These are phyloP conservation scores for Dactylorhiza incarnata DNA, from an alignment of 106 monocot genomes.

Conservation along the genomic window DNA sequence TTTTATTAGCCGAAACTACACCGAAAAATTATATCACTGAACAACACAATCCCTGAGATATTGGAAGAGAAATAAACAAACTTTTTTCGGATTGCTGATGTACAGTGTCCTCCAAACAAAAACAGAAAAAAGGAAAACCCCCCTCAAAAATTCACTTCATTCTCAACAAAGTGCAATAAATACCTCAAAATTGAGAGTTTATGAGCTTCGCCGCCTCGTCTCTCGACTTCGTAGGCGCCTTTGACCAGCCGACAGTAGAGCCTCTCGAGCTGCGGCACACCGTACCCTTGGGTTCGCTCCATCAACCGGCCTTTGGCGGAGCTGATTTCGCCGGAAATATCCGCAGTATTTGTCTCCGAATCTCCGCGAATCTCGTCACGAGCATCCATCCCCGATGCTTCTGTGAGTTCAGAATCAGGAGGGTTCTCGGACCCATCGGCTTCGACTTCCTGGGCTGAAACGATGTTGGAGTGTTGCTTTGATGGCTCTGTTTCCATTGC, in stretches of 20 bases:
- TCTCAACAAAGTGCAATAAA: conserved; percentile 62
- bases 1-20: too few species aligned
- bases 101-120: background rate
- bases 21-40: background rate
- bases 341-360: conserved; percentile 16
- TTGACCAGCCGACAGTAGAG: conserved; percentile 63
- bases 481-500: conserved; percentile 26
- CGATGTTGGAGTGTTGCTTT: conserved; percentile 20
- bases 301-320: conserved; percentile 40
- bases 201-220: conserved; percentile 34
- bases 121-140: conserved; percentile 3
- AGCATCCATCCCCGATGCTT: conserved; percentile 10
- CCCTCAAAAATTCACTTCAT: conserved; percentile 60
- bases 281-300: conserved; percentile 38
- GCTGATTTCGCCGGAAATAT: conserved; percentile 31
- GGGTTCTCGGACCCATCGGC: conserved; percentile 15
- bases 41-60: background rate
- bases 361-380: conserved; percentile 10
- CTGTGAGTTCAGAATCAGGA: conserved; percentile 16
- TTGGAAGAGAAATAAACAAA: background rate
- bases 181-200: conserved; percentile 52
- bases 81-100: background rate
- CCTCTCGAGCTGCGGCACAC: conserved; percentile 80
- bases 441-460: conserved; percentile 22
- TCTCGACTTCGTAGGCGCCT: conserved; percentile 34